Evolutionary conservation across 2,329 filamentous ascomycete genomes (phyloP), one percentile per base, ranked within the genome.

Genomic region (Colletotrichum tamarilloi): DNA sequence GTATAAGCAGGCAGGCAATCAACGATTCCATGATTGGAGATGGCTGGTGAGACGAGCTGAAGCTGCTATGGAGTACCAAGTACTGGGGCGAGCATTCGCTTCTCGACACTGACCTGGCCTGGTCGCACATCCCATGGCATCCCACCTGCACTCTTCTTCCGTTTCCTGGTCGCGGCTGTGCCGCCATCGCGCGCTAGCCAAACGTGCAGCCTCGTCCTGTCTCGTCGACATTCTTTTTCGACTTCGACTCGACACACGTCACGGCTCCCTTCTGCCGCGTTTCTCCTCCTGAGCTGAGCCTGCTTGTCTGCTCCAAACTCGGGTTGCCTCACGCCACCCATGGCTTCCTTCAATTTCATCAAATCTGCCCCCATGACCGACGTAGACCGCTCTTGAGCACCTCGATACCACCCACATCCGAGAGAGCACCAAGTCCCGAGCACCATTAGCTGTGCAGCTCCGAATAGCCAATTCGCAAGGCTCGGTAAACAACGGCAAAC

Each of bases 191-290:
- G 35, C 70, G 56, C 57, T 66, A 73, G 70, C 67, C 19, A 46
- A 30, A 35, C 28, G 56, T 66, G 62, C 62, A 71, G 67, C 67
- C 71, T 73, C 67, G 56, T 56, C 66, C 66, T 30, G 35, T 42
- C 12, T 46, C 42, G 42, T 49, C 42, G 19, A 49, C 8, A 49
- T 46, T 32, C 42, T 57, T 16, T 30, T 65, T 32, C 60, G 28
- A 49, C 56, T 49, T 68, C 19, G 42, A 49, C n/a, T 9, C 30
- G 14, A 35, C 28, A 58, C n/a, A 46, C 35, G 26, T 52, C 49
- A 38, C 26, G 64, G 42, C 42, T 49, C 19, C 24, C 49, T 26
- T 14, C 32, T 63, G 19, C 57, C 62, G 65, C 12, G 65, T 38
- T 49, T 22, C 56, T 32, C 19, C 30, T 32, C 32, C 56, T 26